Conservation (phyloP, 2,329 filamentous ascomycete genomes). For the Fusarium compactum region DNA sequence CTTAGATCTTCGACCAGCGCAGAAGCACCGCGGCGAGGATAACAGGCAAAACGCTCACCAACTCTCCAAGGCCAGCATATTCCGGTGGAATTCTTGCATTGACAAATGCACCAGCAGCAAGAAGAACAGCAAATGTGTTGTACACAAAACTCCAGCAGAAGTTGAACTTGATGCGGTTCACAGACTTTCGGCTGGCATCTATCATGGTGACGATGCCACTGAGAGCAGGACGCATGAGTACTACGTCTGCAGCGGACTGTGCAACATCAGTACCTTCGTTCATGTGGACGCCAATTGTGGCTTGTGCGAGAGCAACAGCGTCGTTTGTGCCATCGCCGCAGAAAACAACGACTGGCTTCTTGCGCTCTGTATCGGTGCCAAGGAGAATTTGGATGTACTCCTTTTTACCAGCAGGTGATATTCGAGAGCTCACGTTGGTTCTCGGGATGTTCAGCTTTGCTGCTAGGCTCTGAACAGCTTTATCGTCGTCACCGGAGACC, state of each 20-base stretch:
- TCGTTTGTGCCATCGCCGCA: constrained; percentile 86
- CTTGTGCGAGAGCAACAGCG: constrained; percentile 76
- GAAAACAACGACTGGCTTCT: constrained; percentile 69
- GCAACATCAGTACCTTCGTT: constrained; percentile 73
- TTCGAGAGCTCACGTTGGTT: constrained; percentile 56
- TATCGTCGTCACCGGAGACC: constrained; percentile 66
- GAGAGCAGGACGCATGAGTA: constrained; percentile 71
- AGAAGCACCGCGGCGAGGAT: constrained; percentile 55
- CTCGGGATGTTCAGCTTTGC: constrained; percentile 55
- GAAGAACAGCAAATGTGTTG: constrained; percentile 75
- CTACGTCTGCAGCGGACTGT: constrained; percentile 74
- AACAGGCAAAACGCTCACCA: constrained; percentile 80
- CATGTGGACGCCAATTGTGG: constrained; percentile 78
- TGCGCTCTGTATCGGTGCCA: constrained; percentile 12
- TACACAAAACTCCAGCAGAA: constrained; percentile 78
- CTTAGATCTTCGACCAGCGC: constrained; percentile 45
- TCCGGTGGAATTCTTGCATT: constrained; percentile 64
- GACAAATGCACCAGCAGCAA: constrained; percentile 75
- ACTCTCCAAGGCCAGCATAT: constrained; percentile 77
- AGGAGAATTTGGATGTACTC: constrained; percentile 58
- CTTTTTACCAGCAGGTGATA: constrained; percentile 61
- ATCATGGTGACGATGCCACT: constrained; percentile 69
- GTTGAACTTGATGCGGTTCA: constrained; percentile 71
- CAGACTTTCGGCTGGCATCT: constrained; percentile 60
- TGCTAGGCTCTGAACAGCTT: constrained; percentile 59